Evolutionary conservation across 2,329 filamentous ascomycete species (phyloP).

Genomic region (Trichophyton rubrum): DNA sequence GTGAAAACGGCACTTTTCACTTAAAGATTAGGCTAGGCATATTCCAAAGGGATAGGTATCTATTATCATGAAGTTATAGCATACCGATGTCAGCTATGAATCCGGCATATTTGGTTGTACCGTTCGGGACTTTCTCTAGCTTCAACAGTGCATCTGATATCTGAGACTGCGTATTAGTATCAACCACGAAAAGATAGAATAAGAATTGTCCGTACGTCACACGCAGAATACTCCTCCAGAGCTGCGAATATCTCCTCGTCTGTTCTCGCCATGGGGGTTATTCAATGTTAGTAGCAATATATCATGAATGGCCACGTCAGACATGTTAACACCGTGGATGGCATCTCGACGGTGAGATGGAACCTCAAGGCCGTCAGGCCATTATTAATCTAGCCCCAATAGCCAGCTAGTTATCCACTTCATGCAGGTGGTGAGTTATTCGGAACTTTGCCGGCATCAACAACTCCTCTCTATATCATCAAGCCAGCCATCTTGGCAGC

Average conservation of each 20-base stretch:
- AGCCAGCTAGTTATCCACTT: too few relatives aligned
- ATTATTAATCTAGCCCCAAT: too few relatives aligned
- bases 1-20: constrained; percentile 25
- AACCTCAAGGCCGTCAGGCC: neutral
- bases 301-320: neutral
- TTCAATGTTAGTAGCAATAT: neutral
- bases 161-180: constrained; percentile 24
- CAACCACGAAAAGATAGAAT: neutral
- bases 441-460: too few relatives aligned
- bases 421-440: too few relatives aligned
- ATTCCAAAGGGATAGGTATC: neutral
- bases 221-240: constrained; percentile 30
- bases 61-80: constrained; percentile 1
- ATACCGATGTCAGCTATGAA: constrained; percentile 52
- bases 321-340: neutral
- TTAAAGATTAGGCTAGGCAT: neutral
- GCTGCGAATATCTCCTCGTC: constrained; percentile 21
- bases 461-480: too few relatives aligned
- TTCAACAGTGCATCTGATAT: constrained; percentile 62
- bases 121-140: constrained; percentile 38
- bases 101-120: constrained; percentile 48
- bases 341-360: neutral
- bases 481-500: too few relatives aligned
- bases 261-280: neutral
- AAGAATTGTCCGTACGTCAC: constrained; percentile 25